Evolutionary conservation across 768 basidiomycete species (phyloP), one percentile per base, ranked within the genome.

Genomic region (Pisolithus tinctorius): DNA sequence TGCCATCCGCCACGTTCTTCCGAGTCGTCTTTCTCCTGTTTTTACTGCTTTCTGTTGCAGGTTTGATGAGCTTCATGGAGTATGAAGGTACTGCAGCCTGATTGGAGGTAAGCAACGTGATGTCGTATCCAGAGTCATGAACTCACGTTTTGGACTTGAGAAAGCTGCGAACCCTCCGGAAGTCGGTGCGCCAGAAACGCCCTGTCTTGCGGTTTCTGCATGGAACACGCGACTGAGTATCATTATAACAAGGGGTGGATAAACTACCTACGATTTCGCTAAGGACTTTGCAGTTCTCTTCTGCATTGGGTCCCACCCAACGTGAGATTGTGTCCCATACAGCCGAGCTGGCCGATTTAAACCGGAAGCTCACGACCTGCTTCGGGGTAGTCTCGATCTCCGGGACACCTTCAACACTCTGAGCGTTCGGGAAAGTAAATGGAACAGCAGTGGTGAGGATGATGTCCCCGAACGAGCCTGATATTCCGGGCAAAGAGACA

Each of bases 271-370:
- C 85, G 53, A 81, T 66, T 34, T 70, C 64, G 27, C 68, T 62
- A 26, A 85, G 67, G 41, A 69, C 64, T 40, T 68, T 66, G 38
- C 64, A 71, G 62, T 80, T 82, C 53, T 75, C 69, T 17, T 74
- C 71, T 51, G 79, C 73, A 52, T 76, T 70, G 17, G 77, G 72
- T 13, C 84, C 86, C 16, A 74, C 71, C 86, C 86, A 89, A 31
- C 76, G 69, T 30, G 69, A 67, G 38, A 89, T 63, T 0, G 76
- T 74, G 50, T 85, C 82, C 78, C 79, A 82, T 16, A 88, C 58
- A 2, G 69, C 61, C 16, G 70, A 62, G 7, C 77, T 72, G 1
- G 77, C 73, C 48, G 71, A 73, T 48, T 71, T 78, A 16, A 86
- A 65, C 26, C 70, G 71, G 41, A 86, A 74, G 3, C 71, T 71